Base-by-base conservation (phyloP, 345 rosid species). In the Bruguiera sexangula region DNA sequence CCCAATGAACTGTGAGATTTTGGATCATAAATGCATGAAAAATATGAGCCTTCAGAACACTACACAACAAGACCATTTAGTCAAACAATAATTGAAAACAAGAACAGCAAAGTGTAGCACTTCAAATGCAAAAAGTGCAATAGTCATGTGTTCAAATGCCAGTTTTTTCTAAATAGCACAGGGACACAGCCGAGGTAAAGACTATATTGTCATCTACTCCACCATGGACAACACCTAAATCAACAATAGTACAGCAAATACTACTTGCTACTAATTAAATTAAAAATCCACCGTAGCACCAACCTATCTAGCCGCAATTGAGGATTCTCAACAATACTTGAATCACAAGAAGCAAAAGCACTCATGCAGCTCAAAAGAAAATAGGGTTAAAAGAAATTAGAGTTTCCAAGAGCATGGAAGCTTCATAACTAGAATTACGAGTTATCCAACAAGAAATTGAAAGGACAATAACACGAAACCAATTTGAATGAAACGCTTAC, bases 401-500 rank as follows among this genome's bases (percentile, higher is more conserved):
- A 29, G 57, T 48, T 53, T 32, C 67, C 52, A 5, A 43, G 2
- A 43, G n/a, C 54, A 22, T 20, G 53, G 48, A 74, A 68, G 24
- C 31, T 51, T 32, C 34, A 20, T 16, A 32, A 54, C 43, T 62
- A 63, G 20, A 39, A 74, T 31, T 63, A 68, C 24, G 26, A 30
- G 48, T 16, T 39, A 43, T 26, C 1, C 52, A 24, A 15, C 20
- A 48, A 26, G 39, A 55, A 64, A 29, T 57, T 24, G 66, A 60
- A 62, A 55, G 21, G 55, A 39, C 2, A 62, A 30, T n/a, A 71
- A 62, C 52, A 8, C 52, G 53, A 15, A 36, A 71, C n/a, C 0
- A 74, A 69, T 39, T 15, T 56, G 48, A 69, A 75, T 29, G 27
- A 62, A 55, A 68, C 56, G 74, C 96, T 20, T 85, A 95, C 99